Evolutionary conservation across 495 filamentous ascomycete species (phyloP), one percentile per base, ranked within the genome.

Genomic region (Neurospora terricola): DNA sequence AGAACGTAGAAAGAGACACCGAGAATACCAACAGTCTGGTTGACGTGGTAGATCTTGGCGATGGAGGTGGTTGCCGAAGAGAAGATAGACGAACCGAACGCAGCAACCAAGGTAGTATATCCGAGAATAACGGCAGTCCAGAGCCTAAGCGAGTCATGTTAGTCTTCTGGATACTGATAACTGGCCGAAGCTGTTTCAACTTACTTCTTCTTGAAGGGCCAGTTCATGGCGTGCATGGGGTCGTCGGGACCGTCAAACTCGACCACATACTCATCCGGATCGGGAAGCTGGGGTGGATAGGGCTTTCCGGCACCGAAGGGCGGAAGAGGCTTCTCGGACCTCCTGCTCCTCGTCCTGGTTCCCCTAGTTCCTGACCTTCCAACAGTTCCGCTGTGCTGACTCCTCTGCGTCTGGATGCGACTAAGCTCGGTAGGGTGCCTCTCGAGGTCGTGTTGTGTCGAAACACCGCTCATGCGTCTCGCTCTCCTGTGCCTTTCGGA

Each of bases 181-280:
- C 43, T 7, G 11, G 23, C 43, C n/a, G 11, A 12, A 23, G 12
- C 38, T 36, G 16, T 84, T 68, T 37, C 14, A 27, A 78, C 88
- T 70, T 81, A 92, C 90, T 96, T 96, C 82, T 91, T 93, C 73
- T 77, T 86, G 36, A 91, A 77, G 0, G 91, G 84, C 94, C 94
- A 97, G 80, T 97, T 97, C 81, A 92, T 90, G 0, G 93, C 91
- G 80, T 97, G 91, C 59, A 91, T 76, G 11, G 92, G 93, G 79
- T 97, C 93, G 75, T 93, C 86, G 2, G 87, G 89, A 0, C 93
- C 92, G 69, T 90, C 88, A 75, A 96, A 97, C 75, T 95, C 94
- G 21, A 97, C 94, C 2, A 96, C 92, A 83, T 96, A 97, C 73
- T 91, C 89, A 76, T 96, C 94, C 76, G 87, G 86, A 30, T 88